Evolutionary conservation across 2,329 filamentous ascomycete genomes (phyloP).

Genomic region (Aschersonia sp.): DNA sequence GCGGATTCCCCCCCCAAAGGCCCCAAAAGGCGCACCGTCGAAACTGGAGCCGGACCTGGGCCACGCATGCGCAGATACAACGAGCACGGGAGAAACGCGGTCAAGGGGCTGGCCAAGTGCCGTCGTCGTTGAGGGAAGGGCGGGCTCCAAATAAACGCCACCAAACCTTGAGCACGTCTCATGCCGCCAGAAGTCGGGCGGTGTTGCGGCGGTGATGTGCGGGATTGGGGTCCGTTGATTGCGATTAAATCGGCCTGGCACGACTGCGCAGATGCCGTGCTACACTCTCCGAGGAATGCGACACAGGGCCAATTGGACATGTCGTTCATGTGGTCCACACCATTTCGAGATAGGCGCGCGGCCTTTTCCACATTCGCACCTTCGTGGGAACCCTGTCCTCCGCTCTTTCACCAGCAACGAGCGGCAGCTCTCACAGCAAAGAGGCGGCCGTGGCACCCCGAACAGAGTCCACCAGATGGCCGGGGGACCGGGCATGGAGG

Average conservation of each 20-base stretch:
- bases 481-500: background rate
- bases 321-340: background rate
- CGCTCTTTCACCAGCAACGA: conserved; percentile 3
- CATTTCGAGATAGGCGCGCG: background rate
- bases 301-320: too few species aligned
- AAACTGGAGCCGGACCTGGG: background rate
- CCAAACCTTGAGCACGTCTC: too few species aligned
- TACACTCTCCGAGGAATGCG: too few species aligned
- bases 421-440: conserved; percentile 2
- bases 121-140: too few species aligned
- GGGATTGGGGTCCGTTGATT: too few species aligned
- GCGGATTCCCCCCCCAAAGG: background rate
- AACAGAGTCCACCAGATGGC: background rate
- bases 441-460: conserved; percentile 1
- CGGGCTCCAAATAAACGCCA: too few species aligned
- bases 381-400: background rate
- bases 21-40: background rate
- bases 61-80: background rate
- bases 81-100: background rate
- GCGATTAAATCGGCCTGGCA: too few species aligned
- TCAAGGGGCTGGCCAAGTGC: too few species aligned
- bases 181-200: too few species aligned
- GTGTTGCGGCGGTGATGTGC: too few species aligned
- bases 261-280: too few species aligned
- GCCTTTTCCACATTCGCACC: background rate